Percentiles rank a stretch among this genome's conserved stretches.
These are phyloP conservation scores for Tetradesmus lagerheimii DNA, from an alignment of 139 green algal species.

Conservation along the genomic window DNA sequence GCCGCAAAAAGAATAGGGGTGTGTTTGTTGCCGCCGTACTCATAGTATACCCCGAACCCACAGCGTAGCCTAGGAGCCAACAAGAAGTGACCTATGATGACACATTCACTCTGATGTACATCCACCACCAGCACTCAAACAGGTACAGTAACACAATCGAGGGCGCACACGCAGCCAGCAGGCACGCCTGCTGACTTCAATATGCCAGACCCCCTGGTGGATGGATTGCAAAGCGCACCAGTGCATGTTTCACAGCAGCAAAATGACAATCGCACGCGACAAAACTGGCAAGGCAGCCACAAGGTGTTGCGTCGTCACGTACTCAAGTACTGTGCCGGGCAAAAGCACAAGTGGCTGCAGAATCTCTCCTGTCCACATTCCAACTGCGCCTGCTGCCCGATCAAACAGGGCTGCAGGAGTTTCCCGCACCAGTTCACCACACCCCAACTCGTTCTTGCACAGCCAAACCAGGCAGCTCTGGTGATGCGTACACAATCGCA, in stretches of 20 bases:
- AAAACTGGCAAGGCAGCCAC: background rate
- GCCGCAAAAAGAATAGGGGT: background rate
- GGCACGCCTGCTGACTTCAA: background rate
- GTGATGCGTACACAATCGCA: background rate
- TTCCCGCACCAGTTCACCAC: background rate
- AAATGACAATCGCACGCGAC: background rate
- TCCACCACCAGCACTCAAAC: background rate
- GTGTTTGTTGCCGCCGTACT: background rate
- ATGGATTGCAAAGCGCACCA: background rate
- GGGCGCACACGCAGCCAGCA: background rate
- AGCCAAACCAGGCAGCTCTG: background rate
- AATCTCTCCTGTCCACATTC: background rate
- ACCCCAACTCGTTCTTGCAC: background rate
- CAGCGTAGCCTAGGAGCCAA: background rate
- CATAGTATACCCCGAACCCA: background rate
- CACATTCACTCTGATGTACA: background rate
- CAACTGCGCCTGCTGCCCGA: background rate
- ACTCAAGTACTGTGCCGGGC: too few species aligned
- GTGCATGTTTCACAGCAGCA: background rate
- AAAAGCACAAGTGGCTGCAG: background rate
- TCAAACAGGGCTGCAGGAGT: background rate
- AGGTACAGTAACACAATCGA: background rate
- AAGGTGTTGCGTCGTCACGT: too few species aligned
- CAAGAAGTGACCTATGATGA: background rate
- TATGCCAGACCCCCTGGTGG: background rate